phyloP scores from a whole-genome alignment of 169 alveolate genomes.

The Plasmodium falciparum region DNA sequence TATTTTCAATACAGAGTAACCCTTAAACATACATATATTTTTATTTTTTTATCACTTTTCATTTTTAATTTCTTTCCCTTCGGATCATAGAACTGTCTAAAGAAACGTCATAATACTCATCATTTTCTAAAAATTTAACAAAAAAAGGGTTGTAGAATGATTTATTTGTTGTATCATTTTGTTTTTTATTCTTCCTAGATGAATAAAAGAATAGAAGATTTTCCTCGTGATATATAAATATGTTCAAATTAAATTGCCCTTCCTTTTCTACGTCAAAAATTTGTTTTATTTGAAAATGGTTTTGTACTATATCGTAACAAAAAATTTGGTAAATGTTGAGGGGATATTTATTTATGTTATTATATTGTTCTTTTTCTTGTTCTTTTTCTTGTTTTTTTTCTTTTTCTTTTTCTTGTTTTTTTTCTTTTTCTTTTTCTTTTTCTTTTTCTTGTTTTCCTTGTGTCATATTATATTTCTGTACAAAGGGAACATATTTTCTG shows the following conservation, averaged over 20 bases:
- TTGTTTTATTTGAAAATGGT: constrained; percentile 10
- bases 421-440: too few species aligned
- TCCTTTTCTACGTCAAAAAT: constrained; percentile 9
- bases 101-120: constrained; percentile 32
- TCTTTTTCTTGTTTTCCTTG: neutral
- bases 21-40: neutral
- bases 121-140: constrained; percentile 28
- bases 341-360: neutral
- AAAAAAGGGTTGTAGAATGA: constrained; percentile 43
- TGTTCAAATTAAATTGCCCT: constrained; percentile 15
- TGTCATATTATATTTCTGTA: neutral
- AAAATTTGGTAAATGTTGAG: constrained; percentile 41
- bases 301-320: constrained; percentile 49
- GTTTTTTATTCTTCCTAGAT: neutral
- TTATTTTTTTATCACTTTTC: neutral
- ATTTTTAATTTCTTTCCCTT: neutral
- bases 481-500: constrained; percentile 5
- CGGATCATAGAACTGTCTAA: constrained; percentile 14
- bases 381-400: too few species aligned
- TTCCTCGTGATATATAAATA: constrained; percentile 31
- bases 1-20: too few species aligned
- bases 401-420: too few species aligned
- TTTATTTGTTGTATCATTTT: neutral
- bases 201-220: constrained; percentile 39
- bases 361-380: neutral